These are phyloP conservation scores for Sclerotinia trifoliorum DNA, from an alignment of 2,329 filamentous ascomycete genomes.

Conservation along the genomic window DNA sequence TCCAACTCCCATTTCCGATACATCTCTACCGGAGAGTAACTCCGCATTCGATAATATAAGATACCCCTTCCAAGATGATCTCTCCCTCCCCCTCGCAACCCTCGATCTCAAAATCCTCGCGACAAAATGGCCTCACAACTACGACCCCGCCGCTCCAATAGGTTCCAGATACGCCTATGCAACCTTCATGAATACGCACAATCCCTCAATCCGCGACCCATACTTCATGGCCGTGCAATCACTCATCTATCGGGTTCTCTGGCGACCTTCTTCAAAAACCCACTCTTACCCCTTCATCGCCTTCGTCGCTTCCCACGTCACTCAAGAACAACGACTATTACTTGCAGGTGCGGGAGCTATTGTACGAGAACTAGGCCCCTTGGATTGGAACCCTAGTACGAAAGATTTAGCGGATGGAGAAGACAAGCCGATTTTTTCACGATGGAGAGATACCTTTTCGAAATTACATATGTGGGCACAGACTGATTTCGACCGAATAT, in stretches of 20 bases:
- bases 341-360: conserved; percentile 26
- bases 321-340: conserved; percentile 21
- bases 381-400: conserved; percentile 22
- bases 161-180: conserved; percentile 20
- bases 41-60: conserved; percentile 16
- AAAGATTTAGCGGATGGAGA: neutral
- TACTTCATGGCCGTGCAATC: conserved; percentile 28
- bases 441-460: conserved; percentile 27
- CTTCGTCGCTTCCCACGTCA: conserved; percentile 26
- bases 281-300: conserved; percentile 25
- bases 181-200: conserved; percentile 25
- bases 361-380: conserved; percentile 22
- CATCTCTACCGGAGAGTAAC: neutral
- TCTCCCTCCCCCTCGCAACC: conserved; percentile 2
- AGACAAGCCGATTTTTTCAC: conserved; percentile 10
- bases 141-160: conserved; percentile 43
- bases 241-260: conserved; percentile 26
- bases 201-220: conserved; percentile 22
- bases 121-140: conserved; percentile 19
- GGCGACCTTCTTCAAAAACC: conserved; percentile 19
- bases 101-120: neutral
- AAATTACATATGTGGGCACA: conserved; percentile 28
- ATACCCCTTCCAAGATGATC: conserved; percentile 21
- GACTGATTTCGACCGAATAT: conserved; percentile 23
- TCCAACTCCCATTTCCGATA: neutral